A percentile compares a stretch with the other conserved stretches of the same genome.
phyloP scores from a whole-genome alignment of 768 basidiomycete genomes.

The Chiua virens region DNA sequence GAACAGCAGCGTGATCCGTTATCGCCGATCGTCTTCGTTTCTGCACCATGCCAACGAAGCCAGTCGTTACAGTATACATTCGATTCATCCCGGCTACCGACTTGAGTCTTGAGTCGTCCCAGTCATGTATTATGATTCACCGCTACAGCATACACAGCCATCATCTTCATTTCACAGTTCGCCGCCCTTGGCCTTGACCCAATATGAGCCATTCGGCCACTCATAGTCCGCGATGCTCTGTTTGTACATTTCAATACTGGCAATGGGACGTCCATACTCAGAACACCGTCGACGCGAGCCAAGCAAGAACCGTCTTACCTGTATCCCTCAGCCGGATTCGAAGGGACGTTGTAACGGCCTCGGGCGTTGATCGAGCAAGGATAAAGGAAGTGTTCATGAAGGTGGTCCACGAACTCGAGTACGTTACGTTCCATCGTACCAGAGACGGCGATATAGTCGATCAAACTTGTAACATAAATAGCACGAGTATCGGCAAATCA shows the following conservation, averaged over 20 bases:
- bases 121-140: background rate
- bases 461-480: conserved; percentile 52
- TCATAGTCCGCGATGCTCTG: conserved; percentile 79
- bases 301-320: conserved; percentile 17
- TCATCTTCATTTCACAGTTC: background rate
- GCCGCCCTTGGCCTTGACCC: conserved; percentile 14
- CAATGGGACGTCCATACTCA: background rate
- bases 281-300: background rate
- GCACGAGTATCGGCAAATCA: background rate
- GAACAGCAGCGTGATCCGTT: no score
- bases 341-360: conserved; percentile 88
- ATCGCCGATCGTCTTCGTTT: no score
- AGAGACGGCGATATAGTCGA: conserved; percentile 91
- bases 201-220: conserved; percentile 70
- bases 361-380: conserved; percentile 84
- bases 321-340: conserved; percentile 74
- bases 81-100: background rate
- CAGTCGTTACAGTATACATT: no score
- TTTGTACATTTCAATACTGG: conserved; percentile 86
- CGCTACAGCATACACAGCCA: background rate
- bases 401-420: conserved; percentile 85
- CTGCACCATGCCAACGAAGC: background rate
- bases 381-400: conserved; percentile 91
- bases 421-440: conserved; percentile 95
- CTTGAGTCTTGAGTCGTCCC: background rate